Base-by-base conservation (phyloP, 495 filamentous ascomycete species). In the Hypoxylon cercidicola region DNA sequence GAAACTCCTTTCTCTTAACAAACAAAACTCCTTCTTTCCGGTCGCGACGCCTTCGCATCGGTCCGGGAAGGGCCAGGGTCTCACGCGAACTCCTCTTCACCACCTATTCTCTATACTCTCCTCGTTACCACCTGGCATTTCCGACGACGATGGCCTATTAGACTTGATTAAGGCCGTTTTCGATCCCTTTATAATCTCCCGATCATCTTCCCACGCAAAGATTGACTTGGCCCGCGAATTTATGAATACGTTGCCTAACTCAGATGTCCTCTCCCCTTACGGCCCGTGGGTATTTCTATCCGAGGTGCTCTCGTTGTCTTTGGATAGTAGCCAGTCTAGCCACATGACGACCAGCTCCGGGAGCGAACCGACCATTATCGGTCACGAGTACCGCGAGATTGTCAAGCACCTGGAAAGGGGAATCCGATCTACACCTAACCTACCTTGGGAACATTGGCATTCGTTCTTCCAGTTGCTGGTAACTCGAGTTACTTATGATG, bases 331-430 rank as follows among this genome's bases (percentile, higher is more conserved):
- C 19, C 74, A 78, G 11, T 60, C 55, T 37, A 80, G 75, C 40
- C 55, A 74, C 43, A 51, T 60, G 15, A 76, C 78, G 8, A 68
- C 54, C 8, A 64, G 60, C 28, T 79, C 79, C 0, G 66, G 62
- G 4, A 72, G 62, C 46, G 73, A 78, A 21, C 64, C 74, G 0
- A 72, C 71, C 0, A 74, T 76, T 0, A 61, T 81, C 18, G 82
- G 82, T 1, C 72, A 83, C 30, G 88, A 92, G 37, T 93, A 90
- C 57, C 86, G 88, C n/a, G 88, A 92, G 37, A 77, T 87, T 19
- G 81, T 86, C 40, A 88, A 82, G 43, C 80, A 93, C 32, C 80
- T 96, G 1, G 83, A 88, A 49, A 76, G 84, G 45, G 91, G 90
- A 8, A 70, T 88, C 58, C 76, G 73, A 4, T 83, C 83, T 16